phyloP scores from a whole-genome alignment of 179 eudicot species.

The Vitellaria paradoxa region DNA sequence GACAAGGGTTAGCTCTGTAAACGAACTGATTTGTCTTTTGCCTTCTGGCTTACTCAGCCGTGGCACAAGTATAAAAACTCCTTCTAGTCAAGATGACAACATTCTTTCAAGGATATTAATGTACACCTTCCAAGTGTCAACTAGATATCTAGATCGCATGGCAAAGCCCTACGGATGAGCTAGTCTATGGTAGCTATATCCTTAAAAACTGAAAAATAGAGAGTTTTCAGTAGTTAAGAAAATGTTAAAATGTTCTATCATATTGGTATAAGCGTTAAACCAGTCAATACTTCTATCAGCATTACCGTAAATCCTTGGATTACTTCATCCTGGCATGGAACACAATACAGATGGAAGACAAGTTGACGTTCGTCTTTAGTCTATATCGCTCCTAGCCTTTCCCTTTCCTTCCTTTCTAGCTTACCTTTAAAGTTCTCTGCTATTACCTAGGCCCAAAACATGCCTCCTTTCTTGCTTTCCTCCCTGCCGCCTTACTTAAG shows the following conservation, averaged over 20 bases:
- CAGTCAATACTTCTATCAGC: background rate
- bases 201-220: too few relatives aligned
- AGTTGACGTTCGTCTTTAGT: conserved; percentile 8
- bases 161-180: too few relatives aligned
- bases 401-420: conserved; percentile 3
- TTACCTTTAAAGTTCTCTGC: background rate
- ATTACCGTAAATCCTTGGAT: background rate
- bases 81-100: too few relatives aligned
- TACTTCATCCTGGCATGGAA: background rate
- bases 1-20: too few relatives aligned
- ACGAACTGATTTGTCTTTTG: too few relatives aligned
- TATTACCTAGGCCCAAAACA: background rate
- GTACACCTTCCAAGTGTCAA: too few relatives aligned
- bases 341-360: background rate
- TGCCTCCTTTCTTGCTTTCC: background rate
- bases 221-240: background rate
- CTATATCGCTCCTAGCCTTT: background rate
- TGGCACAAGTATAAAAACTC: too few relatives aligned
- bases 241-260: background rate
- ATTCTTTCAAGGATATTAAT: too few relatives aligned
- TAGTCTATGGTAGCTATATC: too few relatives aligned
- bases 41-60: too few relatives aligned
- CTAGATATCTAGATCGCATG: too few relatives aligned
- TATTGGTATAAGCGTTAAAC: too few relatives aligned
- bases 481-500: background rate